Percentiles rank a stretch among this genome's conserved stretches.
Evolutionary conservation across 2,329 filamentous ascomycete genomes (phyloP).

Genomic region (Arthrobotrys iridis): DNA sequence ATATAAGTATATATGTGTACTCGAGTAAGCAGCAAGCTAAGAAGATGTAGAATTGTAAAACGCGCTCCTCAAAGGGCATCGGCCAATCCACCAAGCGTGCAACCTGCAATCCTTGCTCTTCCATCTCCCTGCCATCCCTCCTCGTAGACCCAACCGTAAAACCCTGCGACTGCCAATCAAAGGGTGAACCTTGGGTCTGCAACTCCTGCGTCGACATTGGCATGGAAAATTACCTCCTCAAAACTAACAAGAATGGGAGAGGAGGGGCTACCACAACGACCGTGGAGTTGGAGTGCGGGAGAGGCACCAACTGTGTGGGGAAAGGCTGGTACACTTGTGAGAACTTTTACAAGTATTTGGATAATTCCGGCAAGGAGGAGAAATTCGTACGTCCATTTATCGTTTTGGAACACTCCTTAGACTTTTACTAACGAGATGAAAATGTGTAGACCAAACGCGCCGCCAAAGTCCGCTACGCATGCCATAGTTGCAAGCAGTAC

Average conservation of each 20-base stretch:
- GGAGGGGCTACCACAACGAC: conserved; percentile 21
- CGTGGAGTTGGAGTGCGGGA: conserved; percentile 43
- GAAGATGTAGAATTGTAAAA: conserved; percentile 36
- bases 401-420: neutral
- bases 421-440: neutral
- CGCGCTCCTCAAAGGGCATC: conserved; percentile 26
- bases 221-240: conserved; percentile 50
- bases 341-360: conserved; percentile 50
- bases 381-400: conserved; percentile 32
- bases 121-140: conserved; percentile 32
- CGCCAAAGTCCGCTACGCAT: conserved; percentile 44
- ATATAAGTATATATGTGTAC: no score
- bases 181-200: conserved; percentile 52
- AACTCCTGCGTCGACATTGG: conserved; percentile 36
- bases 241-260: conserved; percentile 31
- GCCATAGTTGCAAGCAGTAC: conserved; percentile 45
- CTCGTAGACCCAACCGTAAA: conserved; percentile 48
- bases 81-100: conserved; percentile 43
- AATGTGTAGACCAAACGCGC: conserved; percentile 18
- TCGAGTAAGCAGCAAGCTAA: no score
- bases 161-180: conserved; percentile 39
- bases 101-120: conserved; percentile 43
- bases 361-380: conserved; percentile 48
- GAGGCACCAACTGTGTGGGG: conserved; percentile 35
- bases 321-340: conserved; percentile 52